Base-by-base conservation (phyloP, 192 early-diverging fungal genomes). In the Cetraspora pellucida region DNA sequence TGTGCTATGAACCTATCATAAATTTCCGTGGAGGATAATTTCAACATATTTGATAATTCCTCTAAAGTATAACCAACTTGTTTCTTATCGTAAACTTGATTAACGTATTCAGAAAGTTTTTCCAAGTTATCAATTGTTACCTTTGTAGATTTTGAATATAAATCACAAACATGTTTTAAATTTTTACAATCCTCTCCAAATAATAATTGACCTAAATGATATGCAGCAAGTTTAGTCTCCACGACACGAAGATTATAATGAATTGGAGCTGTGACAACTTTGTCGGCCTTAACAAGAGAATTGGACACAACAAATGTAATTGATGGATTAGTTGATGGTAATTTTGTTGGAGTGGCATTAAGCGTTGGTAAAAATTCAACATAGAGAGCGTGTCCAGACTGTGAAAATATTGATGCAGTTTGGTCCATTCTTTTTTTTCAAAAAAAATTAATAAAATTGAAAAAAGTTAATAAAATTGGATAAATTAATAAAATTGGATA, bases 181-280 rank as follows among this genome's bases (percentile, higher is more conserved):
- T 81, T 84, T 25, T 83, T 80, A 10, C 73, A 75, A 23, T 19
- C 59, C 14, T 60, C 63, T 3, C 25, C 17, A 28, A 75, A 64
- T 59, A 75, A 27, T 16, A 14, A 23, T 52, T 81, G 77, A 61
- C 81, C 82, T 14, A 82, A 63, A 73, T 85, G 78, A 17, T 81
- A 46, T 3, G 93, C 91, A 13, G 90, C 95, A 3, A 96, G 78
- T 21, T 94, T 90, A 11, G 93, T 95, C 77, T 98, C 96, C 21
- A 97, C 93, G 0, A 97, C 96, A 37, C 96, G 91, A 17, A 97
- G 82, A 82, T 98, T 98, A 82, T 98, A 98, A 81, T 94, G 89
- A 6, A 85, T 90, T 8, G 95, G 94, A 2, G 92, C 95, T 10
- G 94, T 95, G 4, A 92, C 89, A 46, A 90, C 87, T 81, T 98